Percentiles rank a stretch among this genome's conserved stretches.
Conservation (phyloP, 352 stramenopile genomes). For the Aphanomyces invadans region DNA sequence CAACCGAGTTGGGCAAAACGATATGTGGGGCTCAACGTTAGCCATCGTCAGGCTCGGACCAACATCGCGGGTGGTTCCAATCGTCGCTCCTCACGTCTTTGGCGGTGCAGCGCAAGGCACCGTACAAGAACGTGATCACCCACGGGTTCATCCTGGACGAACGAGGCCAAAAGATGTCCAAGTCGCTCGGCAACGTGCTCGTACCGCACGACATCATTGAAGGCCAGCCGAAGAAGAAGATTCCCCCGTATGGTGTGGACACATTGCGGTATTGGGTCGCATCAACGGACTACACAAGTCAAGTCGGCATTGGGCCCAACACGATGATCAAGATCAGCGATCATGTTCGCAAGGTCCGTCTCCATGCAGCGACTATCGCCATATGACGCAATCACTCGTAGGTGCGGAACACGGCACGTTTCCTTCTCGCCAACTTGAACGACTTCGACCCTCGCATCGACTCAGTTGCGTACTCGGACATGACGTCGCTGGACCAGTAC, state of each 20-base stretch:
- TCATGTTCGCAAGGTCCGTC: slow-evolving; percentile 44
- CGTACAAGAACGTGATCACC: slow-evolving; percentile 96
- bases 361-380: background rate
- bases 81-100: slow-evolving; percentile 93
- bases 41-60: slow-evolving; percentile 88
- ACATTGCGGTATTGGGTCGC: slow-evolving; percentile 97
- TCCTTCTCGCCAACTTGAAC: slow-evolving; percentile 94
- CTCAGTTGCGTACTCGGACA: slow-evolving; percentile 78
- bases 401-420: slow-evolving; percentile 95
- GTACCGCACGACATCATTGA: slow-evolving; percentile 94
- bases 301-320: slow-evolving; percentile 90
- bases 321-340: slow-evolving; percentile 87
- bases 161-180: slow-evolving; percentile 98
- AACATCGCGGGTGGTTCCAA: slow-evolving; percentile 99
- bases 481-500: slow-evolving; percentile 92
- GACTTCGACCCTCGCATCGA: slow-evolving; percentile 86
- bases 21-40: no score
- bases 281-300: slow-evolving; percentile 94
- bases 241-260: slow-evolving; percentile 92
- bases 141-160: slow-evolving; percentile 99
- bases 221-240: slow-evolving; percentile 58
- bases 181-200: slow-evolving; percentile 96
- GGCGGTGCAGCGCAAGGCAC: slow-evolving; percentile 68
- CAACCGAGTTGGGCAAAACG: slow-evolving; percentile 21
- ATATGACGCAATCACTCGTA: slow-evolving; percentile 23